Percentiles rank a stretch among this genome's conserved stretches.
These are phyloP conservation scores for Aspergillus texensis DNA, from an alignment of 2,329 filamentous ascomycete species.

Conservation along the genomic window DNA sequence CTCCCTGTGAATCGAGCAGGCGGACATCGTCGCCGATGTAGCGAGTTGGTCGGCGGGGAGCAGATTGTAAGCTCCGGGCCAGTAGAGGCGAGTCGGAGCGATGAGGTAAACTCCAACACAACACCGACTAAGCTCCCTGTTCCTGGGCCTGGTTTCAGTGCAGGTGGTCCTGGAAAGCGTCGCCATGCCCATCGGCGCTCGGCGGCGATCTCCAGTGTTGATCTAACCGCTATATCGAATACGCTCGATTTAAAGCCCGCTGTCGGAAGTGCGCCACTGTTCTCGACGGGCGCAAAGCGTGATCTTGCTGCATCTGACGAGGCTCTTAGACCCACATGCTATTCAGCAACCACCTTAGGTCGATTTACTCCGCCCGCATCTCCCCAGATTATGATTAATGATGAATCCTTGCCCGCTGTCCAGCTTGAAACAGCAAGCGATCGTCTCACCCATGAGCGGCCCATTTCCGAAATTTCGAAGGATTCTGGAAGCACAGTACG, in stretches of 20 bases:
- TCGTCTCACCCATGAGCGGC: conserved; percentile 66
- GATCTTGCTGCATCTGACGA: conserved; percentile 32
- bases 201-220: conserved; percentile 78
- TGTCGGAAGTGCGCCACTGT: conserved; percentile 62
- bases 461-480: conserved; percentile 80
- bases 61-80: conserved; percentile 59
- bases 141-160: conserved; percentile 40
- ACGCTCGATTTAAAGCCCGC: conserved; percentile 45
- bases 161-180: conserved; percentile 59
- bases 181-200: conserved; percentile 82
- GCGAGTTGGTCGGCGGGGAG: conserved; percentile 79
- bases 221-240: conserved; percentile 62
- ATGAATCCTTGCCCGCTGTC: conserved; percentile 12
- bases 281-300: conserved; percentile 46
- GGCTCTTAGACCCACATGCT: conserved; percentile 35
- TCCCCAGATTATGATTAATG: conserved; percentile 27
- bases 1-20: conserved; percentile 54
- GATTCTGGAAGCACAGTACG: conserved; percentile 75
- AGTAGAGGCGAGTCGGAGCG: conserved; percentile 55
- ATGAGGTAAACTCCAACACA: conserved; percentile 25
- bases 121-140: conserved; percentile 29
- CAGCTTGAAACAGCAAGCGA: conserved; percentile 18
- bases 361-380: conserved; percentile 38
- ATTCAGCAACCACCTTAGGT: conserved; percentile 34
- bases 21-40: conserved; percentile 75